Evolutionary conservation across 441 rosid species (phyloP).

Genomic region (Biscutella laevigata): DNA sequence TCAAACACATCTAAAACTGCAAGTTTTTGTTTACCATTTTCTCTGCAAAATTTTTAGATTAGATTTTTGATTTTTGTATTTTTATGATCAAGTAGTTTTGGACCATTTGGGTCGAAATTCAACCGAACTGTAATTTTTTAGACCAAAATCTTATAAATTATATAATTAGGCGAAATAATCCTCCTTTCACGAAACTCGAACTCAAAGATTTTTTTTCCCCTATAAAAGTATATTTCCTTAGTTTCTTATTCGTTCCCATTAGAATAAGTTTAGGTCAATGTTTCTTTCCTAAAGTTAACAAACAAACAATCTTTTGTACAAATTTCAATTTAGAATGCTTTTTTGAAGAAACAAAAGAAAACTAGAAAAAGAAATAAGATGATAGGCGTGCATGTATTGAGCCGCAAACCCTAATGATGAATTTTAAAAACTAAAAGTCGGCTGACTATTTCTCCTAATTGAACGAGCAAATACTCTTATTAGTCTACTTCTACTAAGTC

Average conservation of each 20-base stretch:
- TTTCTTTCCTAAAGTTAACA: constrained; percentile 5
- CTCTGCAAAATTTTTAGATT: too few relatives aligned
- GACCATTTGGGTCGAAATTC: too few relatives aligned
- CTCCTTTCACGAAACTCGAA: too few relatives aligned
- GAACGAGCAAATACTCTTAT: constrained; percentile 19
- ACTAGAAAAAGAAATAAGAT: constrained; percentile 1
- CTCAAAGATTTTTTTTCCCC: too few relatives aligned
- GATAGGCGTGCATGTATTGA: constrained; percentile 29
- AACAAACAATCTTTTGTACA: not conserved
- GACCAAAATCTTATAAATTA: too few relatives aligned
- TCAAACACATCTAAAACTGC: too few relatives aligned
- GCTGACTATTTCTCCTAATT: constrained; percentile 16
- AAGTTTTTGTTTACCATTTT: too few relatives aligned
- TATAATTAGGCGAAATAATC: too few relatives aligned
- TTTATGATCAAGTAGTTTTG: too few relatives aligned
- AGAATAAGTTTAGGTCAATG: constrained; percentile 11
- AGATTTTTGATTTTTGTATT: too few relatives aligned
- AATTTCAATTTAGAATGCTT: constrained; percentile 10
- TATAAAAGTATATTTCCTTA: too few relatives aligned
- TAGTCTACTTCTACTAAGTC: constrained; percentile 19
- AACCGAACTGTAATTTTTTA: too few relatives aligned
- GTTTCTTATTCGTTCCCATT: not conserved
- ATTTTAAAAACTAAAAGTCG: constrained; percentile 8
- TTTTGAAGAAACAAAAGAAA: not conserved
- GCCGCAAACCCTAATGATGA: constrained; percentile 28